A percentile compares a stretch with the other conserved stretches of the same genome.
Conservation (phyloP, 2,329 filamentous ascomycete species). For the Meredithiella fracta region DNA sequence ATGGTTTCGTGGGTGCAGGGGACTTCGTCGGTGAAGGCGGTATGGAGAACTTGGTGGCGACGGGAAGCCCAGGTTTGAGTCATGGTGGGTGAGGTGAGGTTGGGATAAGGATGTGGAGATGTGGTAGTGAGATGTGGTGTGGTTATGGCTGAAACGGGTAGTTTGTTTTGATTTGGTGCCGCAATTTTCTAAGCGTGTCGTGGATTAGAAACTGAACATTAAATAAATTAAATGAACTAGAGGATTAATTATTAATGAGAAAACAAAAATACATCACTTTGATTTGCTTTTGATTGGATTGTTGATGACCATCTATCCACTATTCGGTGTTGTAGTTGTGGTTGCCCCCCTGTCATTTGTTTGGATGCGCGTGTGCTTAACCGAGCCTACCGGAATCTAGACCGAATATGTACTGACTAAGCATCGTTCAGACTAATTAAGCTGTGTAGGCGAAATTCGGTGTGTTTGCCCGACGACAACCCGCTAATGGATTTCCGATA, state of each 20-base stretch:
- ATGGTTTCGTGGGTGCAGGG: conserved; percentile 19
- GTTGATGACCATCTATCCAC: too few relatives aligned
- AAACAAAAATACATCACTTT: too few relatives aligned
- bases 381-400: neutral
- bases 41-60: conserved; percentile 35
- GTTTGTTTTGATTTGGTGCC: neutral
- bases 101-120: neutral
- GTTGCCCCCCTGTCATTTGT: neutral
- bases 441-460: neutral
- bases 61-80: conserved; percentile 19
- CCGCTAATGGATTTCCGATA: too few relatives aligned
- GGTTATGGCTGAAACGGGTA: neutral
- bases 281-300: too few relatives aligned
- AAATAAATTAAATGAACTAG: too few relatives aligned
- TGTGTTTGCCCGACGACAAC: too few relatives aligned
- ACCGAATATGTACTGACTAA: neutral
- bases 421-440: neutral
- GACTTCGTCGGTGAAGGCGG: conserved; percentile 37
- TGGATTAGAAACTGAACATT: too few relatives aligned
- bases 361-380: neutral
- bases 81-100: conserved; percentile 1
- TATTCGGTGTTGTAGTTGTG: too few relatives aligned
- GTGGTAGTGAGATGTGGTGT: neutral
- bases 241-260: too few relatives aligned
- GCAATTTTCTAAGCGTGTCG: neutral